Base-by-base conservation (phyloP, 305 asterid species). In the Fraxinus nigra region DNA sequence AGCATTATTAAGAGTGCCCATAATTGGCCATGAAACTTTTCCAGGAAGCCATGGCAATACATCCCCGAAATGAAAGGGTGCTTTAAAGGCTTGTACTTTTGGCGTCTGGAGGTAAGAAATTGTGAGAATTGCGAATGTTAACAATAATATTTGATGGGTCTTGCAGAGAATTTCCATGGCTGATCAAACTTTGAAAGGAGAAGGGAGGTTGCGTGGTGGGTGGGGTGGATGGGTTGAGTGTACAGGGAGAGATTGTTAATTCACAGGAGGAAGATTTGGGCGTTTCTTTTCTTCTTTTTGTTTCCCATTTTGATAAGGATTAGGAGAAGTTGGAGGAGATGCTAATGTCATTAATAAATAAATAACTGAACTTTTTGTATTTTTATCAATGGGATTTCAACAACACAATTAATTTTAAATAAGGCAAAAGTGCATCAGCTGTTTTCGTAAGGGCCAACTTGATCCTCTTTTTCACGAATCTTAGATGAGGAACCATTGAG, bases 11-110 rank as follows among this genome's bases (percentile, higher is more conserved):
- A 93, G 88, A 5, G 80, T 82, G 69, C 86, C 92, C 63, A 96
- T 59, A 79, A 94, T 83, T 35, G 97, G 98, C 99, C 95, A 88
- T 0, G 98, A 88, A 7, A 93, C 89, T 88, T 90, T 94, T 56
- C 91, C 82, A 11, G 99, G 99, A 18, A 96, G 87, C 56, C 92
- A 83, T 3, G 99, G 98, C 84, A 96, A 80, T 10, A 92, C 28
- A 82, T 96, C 99, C 18, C 38, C 34, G 14, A 93, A 89, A 28
- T 85, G 88, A 88, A 96, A 82, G 37, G 90, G 95, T 77, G 89
- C 80, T 83, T 91, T 84, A 14, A 89, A 77, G 78, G 91, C 90
- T 67, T 88, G 85, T 40, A 85, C 84, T 73, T 77, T 77, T 43
- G 76, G 65, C 20, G 6, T 32, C 46, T 33, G 40, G 22, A 70